Percentiles rank a stretch among this genome's conserved stretches.
Evolutionary conservation across 352 stramenopile genomes (phyloP).

Genomic region (Globisporangium emineosum): DNA sequence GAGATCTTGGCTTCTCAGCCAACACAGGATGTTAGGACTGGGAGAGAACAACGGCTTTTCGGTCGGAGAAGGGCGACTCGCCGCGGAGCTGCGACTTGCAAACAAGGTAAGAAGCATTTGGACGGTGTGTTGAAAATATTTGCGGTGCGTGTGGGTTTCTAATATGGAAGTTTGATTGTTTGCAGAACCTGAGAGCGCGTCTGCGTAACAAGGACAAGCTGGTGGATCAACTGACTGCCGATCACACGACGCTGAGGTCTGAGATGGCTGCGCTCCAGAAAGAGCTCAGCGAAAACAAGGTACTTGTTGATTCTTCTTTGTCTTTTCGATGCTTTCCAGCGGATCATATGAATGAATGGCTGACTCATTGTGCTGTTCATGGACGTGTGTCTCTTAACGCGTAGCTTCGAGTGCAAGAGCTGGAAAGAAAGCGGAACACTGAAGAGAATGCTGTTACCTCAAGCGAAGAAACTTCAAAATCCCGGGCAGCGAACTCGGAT

Average conservation of each 20-base stretch:
- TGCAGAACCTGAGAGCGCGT: constrained; percentile 75
- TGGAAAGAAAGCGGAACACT: constrained; percentile 21
- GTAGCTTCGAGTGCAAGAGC: constrained; percentile 32
- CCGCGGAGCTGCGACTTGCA: constrained; percentile 72
- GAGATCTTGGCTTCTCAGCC: constrained; percentile 71
- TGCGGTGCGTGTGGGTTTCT: constrained; percentile 1
- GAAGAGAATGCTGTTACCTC: neutral
- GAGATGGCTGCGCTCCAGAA: constrained; percentile 60
- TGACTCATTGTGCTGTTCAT: constrained; percentile 3
- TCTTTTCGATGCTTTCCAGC: neutral
- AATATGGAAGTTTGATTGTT: neutral
- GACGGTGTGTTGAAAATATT: constrained; percentile 29
- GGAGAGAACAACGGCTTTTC: constrained; percentile 51
- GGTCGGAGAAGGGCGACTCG: constrained; percentile 79
- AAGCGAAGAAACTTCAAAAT: constrained; percentile 3
- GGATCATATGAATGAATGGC: neutral
- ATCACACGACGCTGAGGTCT: constrained; percentile 54
- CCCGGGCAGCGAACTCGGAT: neutral
- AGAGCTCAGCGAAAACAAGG: constrained; percentile 62
- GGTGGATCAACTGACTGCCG: constrained; percentile 74
- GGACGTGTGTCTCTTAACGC: neutral
- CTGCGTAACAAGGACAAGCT: constrained; percentile 83
- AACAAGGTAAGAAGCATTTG: constrained; percentile 44
- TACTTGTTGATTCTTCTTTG: constrained; percentile 14
- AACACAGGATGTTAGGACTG: constrained; percentile 68